Conservation (phyloP, 179 eudicot genomes). For the Carnegiea gigantea region DNA sequence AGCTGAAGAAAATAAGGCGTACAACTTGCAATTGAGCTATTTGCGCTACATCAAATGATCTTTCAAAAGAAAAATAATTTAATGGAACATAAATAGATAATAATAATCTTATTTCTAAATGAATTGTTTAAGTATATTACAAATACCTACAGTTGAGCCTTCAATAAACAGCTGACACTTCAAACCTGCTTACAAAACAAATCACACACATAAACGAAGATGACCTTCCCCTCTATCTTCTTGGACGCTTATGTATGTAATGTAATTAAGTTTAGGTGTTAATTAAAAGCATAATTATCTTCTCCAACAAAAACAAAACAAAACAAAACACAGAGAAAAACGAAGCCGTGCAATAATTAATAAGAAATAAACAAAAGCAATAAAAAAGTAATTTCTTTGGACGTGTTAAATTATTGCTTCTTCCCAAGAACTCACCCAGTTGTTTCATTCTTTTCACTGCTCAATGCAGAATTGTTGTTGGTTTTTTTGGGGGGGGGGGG, state of each 20-base stretch:
- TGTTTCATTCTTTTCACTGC: slow-evolving; percentile 35
- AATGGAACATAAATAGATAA: too few species aligned
- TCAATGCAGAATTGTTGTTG: slow-evolving; percentile 24
- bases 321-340: not conserved
- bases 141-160: not conserved
- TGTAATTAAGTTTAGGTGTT: not conserved
- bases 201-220: not conserved
- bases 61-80: too few species aligned
- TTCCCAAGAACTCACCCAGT: slow-evolving; percentile 19
- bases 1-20: too few species aligned
- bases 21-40: too few species aligned
- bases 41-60: too few species aligned
- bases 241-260: slow-evolving; percentile 3
- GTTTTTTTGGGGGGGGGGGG: too few species aligned
- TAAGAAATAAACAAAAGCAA: too few species aligned
- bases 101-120: too few species aligned
- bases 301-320: not conserved
- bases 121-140: not conserved
- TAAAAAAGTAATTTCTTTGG: slow-evolving; percentile 3
- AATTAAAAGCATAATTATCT: not conserved
- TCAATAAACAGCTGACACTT: not conserved
- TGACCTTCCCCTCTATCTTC: not conserved
- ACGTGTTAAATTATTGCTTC: slow-evolving; percentile 17
- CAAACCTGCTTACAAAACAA: not conserved
- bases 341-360: not conserved